A percentile compares a stretch with the other conserved stretches of the same genome.
Conservation (phyloP, 2,329 filamentous ascomycete species). For the Teratosphaeria pseudoeucalypti region DNA sequence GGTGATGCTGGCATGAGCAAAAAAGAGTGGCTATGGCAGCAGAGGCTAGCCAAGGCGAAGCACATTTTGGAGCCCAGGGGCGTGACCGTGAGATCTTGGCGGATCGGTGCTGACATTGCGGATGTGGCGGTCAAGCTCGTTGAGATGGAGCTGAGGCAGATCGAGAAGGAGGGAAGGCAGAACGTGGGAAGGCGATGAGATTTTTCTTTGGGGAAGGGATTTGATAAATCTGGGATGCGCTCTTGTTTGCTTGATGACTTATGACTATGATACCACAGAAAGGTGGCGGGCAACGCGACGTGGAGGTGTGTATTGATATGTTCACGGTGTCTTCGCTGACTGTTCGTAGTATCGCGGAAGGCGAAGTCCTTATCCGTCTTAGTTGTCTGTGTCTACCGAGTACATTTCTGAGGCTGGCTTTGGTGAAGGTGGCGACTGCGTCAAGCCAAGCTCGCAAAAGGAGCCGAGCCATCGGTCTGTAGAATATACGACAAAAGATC, state of each 20-base stretch:
- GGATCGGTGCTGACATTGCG: conserved; percentile 59
- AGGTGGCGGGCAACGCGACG: neutral
- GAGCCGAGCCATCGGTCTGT: no score
- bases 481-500: no score
- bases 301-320: neutral
- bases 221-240: neutral
- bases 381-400: no score
- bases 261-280: neutral
- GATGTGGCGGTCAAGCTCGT: conserved; percentile 57
- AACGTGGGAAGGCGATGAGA: neutral
- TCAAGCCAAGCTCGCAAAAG: no score
- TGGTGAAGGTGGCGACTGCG: neutral
- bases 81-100: conserved; percentile 63
- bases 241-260: neutral
- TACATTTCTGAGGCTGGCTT: neutral
- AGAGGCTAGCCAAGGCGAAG: conserved; percentile 56
- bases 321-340: neutral
- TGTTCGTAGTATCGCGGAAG: neutral
- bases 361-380: neutral
- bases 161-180: neutral
- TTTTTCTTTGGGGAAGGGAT: no score
- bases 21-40: conserved; percentile 62
- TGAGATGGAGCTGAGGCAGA: conserved; percentile 40
- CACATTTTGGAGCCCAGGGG: conserved; percentile 52
- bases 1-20: conserved; percentile 43